Percentiles rank a stretch among this genome's conserved stretches.
Conservation (phyloP, 2,329 filamentous ascomycete species). For the Ampelomyces quisqualis region DNA sequence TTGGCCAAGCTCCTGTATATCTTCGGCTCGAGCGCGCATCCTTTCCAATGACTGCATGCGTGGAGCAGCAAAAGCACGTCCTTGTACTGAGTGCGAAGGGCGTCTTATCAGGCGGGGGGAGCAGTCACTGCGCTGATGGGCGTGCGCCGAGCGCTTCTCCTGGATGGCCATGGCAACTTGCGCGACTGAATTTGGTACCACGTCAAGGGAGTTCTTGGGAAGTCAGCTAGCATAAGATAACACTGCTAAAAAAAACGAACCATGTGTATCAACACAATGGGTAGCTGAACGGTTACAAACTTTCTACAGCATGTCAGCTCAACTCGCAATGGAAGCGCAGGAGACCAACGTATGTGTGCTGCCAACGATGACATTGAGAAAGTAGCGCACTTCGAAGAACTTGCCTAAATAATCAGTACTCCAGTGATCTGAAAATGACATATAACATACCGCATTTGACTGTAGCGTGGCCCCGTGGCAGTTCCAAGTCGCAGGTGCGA, state of each 20-base stretch:
- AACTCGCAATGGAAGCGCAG: background rate
- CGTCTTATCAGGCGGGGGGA: conserved; percentile 35
- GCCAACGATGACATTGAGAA: conserved; percentile 54
- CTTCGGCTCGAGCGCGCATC: conserved; percentile 45
- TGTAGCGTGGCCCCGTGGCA: conserved; percentile 54
- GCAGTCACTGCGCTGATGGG: conserved; percentile 22
- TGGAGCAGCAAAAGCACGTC: conserved; percentile 55
- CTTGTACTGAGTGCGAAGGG: conserved; percentile 48
- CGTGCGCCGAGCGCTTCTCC: conserved; percentile 47
- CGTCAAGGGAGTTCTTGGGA: conserved; percentile 54
- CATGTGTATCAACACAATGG: conserved; percentile 59
- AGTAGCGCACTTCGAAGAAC: conserved; percentile 59
- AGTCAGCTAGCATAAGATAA: background rate
- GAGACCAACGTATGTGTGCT: conserved; percentile 46
- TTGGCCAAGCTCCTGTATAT: conserved; percentile 46
- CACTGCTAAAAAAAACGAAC: conserved; percentile 22
- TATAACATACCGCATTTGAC: conserved; percentile 49
- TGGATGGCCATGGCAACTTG: conserved; percentile 58
- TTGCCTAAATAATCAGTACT: conserved; percentile 44
- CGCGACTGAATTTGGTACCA: conserved; percentile 56
- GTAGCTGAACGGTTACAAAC: conserved; percentile 55
- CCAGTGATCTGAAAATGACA: background rate
- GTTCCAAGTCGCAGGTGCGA: conserved; percentile 52
- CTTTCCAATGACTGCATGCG: conserved; percentile 54
- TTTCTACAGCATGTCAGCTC: conserved; percentile 42